Conservation (phyloP, 768 basidiomycete species). For the Serendipita vermifera region DNA sequence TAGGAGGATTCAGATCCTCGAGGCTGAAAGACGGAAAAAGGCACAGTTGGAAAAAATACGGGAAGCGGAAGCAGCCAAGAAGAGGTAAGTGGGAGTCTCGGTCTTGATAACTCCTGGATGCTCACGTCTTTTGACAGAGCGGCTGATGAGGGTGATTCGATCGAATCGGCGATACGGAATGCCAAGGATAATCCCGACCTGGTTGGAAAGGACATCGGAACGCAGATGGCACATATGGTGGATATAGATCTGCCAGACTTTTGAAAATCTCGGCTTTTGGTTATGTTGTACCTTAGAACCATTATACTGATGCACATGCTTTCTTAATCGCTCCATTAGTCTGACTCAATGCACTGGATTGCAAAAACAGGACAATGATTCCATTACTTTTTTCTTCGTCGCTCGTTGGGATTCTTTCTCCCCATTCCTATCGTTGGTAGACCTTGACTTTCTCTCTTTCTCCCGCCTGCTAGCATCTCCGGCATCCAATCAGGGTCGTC, state of each 20-base stretch:
- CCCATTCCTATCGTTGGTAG: conserved; percentile 83
- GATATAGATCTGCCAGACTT: conserved; percentile 4
- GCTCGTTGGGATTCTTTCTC: conserved; percentile 78
- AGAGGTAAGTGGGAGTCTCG: neutral
- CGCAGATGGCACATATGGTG: neutral
- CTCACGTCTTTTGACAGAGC: neutral
- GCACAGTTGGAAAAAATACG: neutral
- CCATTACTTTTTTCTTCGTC: conserved; percentile 32
- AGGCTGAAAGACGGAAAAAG: neutral
- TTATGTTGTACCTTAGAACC: neutral
- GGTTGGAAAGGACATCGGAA: neutral
- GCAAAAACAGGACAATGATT: neutral
- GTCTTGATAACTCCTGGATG: neutral
- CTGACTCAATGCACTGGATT: neutral
- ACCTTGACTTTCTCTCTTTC: conserved; percentile 49
- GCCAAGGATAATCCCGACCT: neutral
- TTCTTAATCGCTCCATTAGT: too few relatives aligned
- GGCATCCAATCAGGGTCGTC: conserved; percentile 94
- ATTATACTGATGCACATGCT: neutral
- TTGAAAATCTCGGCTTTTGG: neutral
- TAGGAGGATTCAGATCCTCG: neutral
- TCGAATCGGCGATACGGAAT: neutral
- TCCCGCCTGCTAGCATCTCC: conserved; percentile 54
- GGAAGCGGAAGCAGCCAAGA: conserved; percentile 5
- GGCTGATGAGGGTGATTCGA: neutral